phyloP scores from a whole-genome alignment of 352 stramenopile genomes.

The Phytophthora constricta region DNA sequence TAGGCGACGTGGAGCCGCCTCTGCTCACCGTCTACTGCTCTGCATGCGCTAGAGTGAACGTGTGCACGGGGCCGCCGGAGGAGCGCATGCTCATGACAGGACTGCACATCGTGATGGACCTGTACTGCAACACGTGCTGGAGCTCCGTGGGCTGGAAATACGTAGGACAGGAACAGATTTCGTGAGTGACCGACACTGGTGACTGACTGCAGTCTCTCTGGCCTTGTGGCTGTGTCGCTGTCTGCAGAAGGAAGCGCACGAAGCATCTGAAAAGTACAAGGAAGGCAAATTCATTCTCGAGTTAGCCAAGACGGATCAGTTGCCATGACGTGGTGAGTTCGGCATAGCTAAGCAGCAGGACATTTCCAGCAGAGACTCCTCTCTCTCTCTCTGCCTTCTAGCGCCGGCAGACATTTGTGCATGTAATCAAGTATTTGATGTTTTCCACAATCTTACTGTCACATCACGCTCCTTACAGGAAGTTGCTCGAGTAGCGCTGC shows the following conservation, averaged over 20 bases:
- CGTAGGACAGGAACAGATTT: constrained; percentile 33
- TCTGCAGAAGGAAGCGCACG: constrained; percentile 89
- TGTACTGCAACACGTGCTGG: constrained; percentile 94
- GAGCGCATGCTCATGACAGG: constrained; percentile 95
- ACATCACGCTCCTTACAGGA: constrained; percentile 45
- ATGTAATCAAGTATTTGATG: too few species aligned
- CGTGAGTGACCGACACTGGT: background rate
- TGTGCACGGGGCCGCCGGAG: constrained; percentile 86
- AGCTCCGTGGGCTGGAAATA: constrained; percentile 95
- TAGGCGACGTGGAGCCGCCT: background rate
- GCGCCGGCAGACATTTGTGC: too few species aligned
- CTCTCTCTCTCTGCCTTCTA: too few species aligned
- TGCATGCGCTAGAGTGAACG: constrained; percentile 83
- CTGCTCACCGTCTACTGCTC: background rate
- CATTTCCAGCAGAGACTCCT: background rate
- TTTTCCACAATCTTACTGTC: constrained; percentile 1
- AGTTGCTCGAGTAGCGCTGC: constrained; percentile 58
- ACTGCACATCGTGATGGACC: constrained; percentile 93
- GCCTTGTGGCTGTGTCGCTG: constrained; percentile 1
- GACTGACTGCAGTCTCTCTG: constrained; percentile 1
- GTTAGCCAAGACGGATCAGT: constrained; percentile 88
- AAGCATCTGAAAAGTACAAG: constrained; percentile 96
- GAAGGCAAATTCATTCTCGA: constrained; percentile 97
- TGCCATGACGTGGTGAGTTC: constrained; percentile 23
- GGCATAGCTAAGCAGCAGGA: background rate